phyloP scores from a whole-genome alignment of 352 stramenopile species.

The Discostella stelligera region DNA sequence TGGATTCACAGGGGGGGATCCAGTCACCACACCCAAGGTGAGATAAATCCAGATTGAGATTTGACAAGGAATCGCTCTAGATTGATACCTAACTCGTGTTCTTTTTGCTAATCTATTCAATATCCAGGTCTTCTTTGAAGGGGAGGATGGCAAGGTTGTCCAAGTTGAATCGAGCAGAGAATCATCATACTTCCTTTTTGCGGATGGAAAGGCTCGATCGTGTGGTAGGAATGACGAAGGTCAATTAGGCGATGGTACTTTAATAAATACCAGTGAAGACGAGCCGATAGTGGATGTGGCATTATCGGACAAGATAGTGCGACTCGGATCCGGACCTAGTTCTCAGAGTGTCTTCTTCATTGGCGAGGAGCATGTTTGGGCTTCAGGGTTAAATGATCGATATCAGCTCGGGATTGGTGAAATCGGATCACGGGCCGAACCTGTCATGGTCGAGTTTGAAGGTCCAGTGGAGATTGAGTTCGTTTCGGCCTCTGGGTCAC shows the following conservation, averaged over 20 bases:
- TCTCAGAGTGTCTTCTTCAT: slow-evolving; percentile 47
- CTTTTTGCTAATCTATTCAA: slow-evolving; percentile 2
- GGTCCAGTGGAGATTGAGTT: slow-evolving; percentile 13
- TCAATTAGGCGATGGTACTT: slow-evolving; percentile 29
- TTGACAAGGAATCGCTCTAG: not conserved
- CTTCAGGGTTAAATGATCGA: slow-evolving; percentile 25
- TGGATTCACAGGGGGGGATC: slow-evolving; percentile 23
- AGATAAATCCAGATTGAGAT: not conserved
- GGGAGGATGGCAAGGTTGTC: slow-evolving; percentile 3
- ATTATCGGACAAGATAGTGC: slow-evolving; percentile 1
- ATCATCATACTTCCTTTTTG: slow-evolving; percentile 46
- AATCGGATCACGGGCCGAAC: not conserved
- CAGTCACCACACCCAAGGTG: slow-evolving; percentile 8
- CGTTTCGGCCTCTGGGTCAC: slow-evolving; percentile 18
- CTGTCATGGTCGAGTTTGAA: slow-evolving; percentile 15
- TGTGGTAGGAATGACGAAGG: slow-evolving; percentile 44
- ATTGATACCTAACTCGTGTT: not conserved
- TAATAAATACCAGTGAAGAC: slow-evolving; percentile 16
- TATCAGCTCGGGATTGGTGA: slow-evolving; percentile 33
- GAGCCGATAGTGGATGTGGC: slow-evolving; percentile 3
- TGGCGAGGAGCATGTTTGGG: slow-evolving; percentile 14
- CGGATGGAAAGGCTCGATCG: slow-evolving; percentile 9
- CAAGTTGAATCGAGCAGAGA: slow-evolving; percentile 31
- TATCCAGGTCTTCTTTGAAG: slow-evolving; percentile 5
- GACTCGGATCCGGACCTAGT: slow-evolving; percentile 26